phyloP scores from a whole-genome alignment of 139 green algal species.

The Micractinium sp. region DNA sequence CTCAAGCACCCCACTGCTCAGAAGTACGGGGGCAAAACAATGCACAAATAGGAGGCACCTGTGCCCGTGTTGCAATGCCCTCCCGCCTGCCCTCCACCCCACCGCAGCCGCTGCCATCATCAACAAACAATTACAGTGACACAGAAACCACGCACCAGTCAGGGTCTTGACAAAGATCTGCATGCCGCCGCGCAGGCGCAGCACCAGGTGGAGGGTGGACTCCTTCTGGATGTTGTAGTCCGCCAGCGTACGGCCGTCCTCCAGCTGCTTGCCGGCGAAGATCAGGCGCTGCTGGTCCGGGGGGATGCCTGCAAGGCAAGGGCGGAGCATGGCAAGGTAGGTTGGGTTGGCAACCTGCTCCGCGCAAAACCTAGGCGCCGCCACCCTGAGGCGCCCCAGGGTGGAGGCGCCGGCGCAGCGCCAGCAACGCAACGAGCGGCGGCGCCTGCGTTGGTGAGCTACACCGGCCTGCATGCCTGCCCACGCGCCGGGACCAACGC shows the following conservation, averaged over 20 bases:
- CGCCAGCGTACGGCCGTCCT: slow-evolving; percentile 95
- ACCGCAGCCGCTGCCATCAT: not conserved
- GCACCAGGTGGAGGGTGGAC: slow-evolving; percentile 97
- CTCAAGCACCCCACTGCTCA: too few species aligned
- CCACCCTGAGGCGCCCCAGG: too few species aligned
- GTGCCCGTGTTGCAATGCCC: too few species aligned
- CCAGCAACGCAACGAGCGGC: not conserved
- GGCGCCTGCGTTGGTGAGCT: not conserved
- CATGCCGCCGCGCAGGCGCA: slow-evolving; percentile 94
- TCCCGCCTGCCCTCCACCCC: not conserved
- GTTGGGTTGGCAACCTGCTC: not conserved
- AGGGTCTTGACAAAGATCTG: slow-evolving; percentile 92
- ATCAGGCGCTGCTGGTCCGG: slow-evolving; percentile 98
- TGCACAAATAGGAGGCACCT: not conserved
- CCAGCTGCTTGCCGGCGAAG: slow-evolving; percentile 98
- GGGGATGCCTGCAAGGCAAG: slow-evolving; percentile 70
- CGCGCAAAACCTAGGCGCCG: not conserved
- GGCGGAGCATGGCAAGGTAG: not conserved
- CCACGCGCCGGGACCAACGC: too few species aligned
- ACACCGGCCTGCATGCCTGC: not conserved
- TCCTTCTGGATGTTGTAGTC: slow-evolving; percentile 99
- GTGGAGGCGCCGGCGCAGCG: too few species aligned
- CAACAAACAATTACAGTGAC: too few species aligned
- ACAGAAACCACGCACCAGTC: not conserved
- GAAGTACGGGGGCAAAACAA: not conserved